Base-by-base conservation (phyloP, 345 rosid species). In the Theobroma cacao region DNA sequence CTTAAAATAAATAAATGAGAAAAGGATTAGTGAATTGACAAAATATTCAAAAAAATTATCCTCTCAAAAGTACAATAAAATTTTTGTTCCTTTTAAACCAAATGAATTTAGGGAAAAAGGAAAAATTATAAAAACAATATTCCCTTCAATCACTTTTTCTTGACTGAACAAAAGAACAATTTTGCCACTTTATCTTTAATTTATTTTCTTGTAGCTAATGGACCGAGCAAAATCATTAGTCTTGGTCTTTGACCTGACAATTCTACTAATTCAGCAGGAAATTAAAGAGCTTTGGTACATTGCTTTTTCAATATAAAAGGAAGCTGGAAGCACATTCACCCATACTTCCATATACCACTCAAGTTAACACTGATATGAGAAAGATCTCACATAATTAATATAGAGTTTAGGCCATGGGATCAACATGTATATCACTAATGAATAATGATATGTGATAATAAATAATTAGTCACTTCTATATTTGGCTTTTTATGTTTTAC, bases 161-260 rank as follows among this genome's bases (percentile, higher is more conserved):
- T 38, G 40, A 38, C 40, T 3, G 6, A 50, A 50, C 15, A 2
- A 15, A 7, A 20, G 45, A 41, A 55, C 8, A 8, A 2, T 60
- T 28, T 28, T 5, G 0, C 26, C 61, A 1, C 7, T 12, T 60
- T 12, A 8, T 22, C 33, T 63, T 9, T 34, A 10, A 18, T 18
- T 63, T 18, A 2, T 18, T 18, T 56, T 64, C 0, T 10, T 64
- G 12, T 34, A 64, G 45, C 12, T 22, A 22, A 67, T 67, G 52
- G 72, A 10, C 22, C 64, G 45, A 3, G 56, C 73, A 69, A 50
- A 50, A 71, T 71, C 75, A 71, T 50, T 70, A 31, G 60, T 48
- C 10, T 48, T 70, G 59, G 75, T 70, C 43, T 18, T 48, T 18
- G 60, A 31, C 18, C 11, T 48, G 60, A 71, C 10, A 31, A 26